A percentile compares a stretch with the other conserved stretches of the same genome.
phyloP scores from a whole-genome alignment of 129 eudicot species.

The Oenanthe sinensis region DNA sequence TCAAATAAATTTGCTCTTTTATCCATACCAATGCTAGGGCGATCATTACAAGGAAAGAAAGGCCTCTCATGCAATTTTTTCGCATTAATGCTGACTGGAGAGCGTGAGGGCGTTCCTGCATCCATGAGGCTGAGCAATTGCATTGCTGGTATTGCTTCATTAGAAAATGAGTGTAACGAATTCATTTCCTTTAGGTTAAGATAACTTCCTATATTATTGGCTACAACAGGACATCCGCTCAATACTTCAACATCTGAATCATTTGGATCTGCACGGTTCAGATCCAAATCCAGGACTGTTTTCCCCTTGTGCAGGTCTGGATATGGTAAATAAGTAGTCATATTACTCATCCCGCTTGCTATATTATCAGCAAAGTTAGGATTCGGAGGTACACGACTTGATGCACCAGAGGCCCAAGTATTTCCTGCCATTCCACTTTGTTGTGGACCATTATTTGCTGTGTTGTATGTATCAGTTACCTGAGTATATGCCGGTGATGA shows the following conservation, averaged over 20 bases:
- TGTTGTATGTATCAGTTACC: conserved; percentile 17
- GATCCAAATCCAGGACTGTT: conserved; percentile 39
- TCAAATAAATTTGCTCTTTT: conserved; percentile 16
- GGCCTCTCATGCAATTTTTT: conserved; percentile 26
- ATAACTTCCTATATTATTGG: conserved; percentile 9
- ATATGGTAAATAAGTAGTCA: conserved; percentile 13
- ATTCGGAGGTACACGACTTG: conserved; percentile 19
- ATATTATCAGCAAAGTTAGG: conserved; percentile 4
- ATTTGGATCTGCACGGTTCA: conserved; percentile 16
- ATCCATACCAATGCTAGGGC: conserved; percentile 20
- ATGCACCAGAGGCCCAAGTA: conserved; percentile 18
- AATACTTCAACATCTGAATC: conserved; percentile 9
- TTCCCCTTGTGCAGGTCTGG: conserved; percentile 35
- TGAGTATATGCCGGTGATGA: conserved; percentile 16
- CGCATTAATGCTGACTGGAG: conserved; percentile 20
- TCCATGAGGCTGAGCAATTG: conserved; percentile 77
- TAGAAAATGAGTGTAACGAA: conserved; percentile 36
- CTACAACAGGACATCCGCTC: background rate
- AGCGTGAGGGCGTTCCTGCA: conserved; percentile 31
- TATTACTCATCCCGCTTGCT: conserved; percentile 2
- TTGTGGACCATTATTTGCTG: conserved; percentile 11
- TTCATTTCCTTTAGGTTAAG: conserved; percentile 7
- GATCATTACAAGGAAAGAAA: conserved; percentile 30
- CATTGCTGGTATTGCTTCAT: conserved; percentile 85
- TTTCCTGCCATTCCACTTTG: conserved; percentile 7